Conservation (phyloP, 1,284 basidiomycete genomes). For the Lentinula novae-zelandiae region DNA sequence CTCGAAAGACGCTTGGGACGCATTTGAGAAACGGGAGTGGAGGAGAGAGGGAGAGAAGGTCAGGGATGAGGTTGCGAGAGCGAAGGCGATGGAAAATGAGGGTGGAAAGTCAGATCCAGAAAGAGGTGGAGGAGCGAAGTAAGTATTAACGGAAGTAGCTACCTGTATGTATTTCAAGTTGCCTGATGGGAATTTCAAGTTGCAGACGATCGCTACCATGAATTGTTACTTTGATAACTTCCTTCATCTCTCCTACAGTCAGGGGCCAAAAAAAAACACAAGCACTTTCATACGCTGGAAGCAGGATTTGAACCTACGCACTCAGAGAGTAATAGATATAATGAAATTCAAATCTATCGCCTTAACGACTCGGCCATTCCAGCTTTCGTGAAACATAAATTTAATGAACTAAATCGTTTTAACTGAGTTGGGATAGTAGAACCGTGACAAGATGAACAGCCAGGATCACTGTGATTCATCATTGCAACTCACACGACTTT, state of each 20-base stretch:
- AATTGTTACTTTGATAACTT: too few relatives aligned
- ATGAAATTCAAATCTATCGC: constrained; percentile 2
- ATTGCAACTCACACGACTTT: too few relatives aligned
- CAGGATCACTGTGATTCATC: too few relatives aligned
- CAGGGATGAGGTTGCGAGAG: constrained; percentile 21
- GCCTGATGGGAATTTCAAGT: too few relatives aligned
- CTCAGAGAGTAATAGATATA: constrained; percentile 3
- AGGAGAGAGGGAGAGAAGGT: constrained; percentile 52
- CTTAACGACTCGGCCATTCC: constrained; percentile 5
- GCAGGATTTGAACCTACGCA: constrained; percentile 10
- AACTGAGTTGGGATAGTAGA: too few relatives aligned
- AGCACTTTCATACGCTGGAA: neutral
- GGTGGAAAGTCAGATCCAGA: neutral
- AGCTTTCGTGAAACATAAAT: neutral
- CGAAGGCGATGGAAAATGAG: neutral
- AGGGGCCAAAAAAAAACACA: neutral
- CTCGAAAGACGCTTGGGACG: constrained; percentile 73
- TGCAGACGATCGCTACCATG: too few relatives aligned
- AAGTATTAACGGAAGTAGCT: too few relatives aligned
- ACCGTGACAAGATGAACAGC: too few relatives aligned
- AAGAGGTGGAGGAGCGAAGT: neutral
- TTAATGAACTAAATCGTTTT: too few relatives aligned
- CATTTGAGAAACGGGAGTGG: constrained; percentile 71
- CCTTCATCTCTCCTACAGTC: too few relatives aligned
- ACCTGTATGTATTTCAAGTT: too few relatives aligned